These are phyloP conservation scores for Oryza meridionalis DNA, from an alignment of 176 grass and related monocot species.

Conservation along the genomic window DNA sequence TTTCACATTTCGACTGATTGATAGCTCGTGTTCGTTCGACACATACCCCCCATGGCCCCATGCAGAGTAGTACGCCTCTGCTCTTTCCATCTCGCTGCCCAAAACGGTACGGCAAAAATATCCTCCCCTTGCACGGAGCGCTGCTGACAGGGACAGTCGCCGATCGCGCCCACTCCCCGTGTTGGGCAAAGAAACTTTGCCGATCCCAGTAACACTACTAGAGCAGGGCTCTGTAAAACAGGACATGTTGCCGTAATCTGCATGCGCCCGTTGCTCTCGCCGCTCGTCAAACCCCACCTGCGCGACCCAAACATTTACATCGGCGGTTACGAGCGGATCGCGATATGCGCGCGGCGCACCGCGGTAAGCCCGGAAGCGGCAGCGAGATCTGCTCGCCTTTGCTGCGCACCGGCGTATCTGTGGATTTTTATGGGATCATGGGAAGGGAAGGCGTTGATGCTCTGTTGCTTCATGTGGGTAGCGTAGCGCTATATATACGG, in stretches of 20 bases:
- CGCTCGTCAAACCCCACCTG: background rate
- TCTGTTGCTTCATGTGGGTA: background rate
- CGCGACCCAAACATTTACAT: background rate
- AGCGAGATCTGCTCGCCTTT: background rate
- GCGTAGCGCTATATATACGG: background rate
- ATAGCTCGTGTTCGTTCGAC: background rate
- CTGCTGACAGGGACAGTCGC: background rate
- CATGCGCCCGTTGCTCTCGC: background rate
- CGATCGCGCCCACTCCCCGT: background rate
- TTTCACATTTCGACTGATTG: too few species aligned
- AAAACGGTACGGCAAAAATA: background rate
- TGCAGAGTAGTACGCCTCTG: background rate
- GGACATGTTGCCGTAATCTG: background rate
- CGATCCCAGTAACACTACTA: background rate
- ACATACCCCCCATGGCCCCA: background rate
- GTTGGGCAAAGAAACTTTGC: background rate
- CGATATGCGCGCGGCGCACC: background rate
- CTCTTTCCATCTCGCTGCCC: background rate
- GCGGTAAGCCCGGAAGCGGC: slow-evolving; percentile 19
- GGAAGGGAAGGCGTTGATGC: background rate
- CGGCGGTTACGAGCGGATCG: background rate
- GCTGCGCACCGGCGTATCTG: background rate
- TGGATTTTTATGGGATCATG: background rate
- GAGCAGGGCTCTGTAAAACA: background rate
- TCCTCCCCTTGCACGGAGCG: background rate